These are phyloP conservation scores for Dalbergia cochinchinensis DNA, from an alignment of 306 rosid species.

Conservation along the genomic window DNA sequence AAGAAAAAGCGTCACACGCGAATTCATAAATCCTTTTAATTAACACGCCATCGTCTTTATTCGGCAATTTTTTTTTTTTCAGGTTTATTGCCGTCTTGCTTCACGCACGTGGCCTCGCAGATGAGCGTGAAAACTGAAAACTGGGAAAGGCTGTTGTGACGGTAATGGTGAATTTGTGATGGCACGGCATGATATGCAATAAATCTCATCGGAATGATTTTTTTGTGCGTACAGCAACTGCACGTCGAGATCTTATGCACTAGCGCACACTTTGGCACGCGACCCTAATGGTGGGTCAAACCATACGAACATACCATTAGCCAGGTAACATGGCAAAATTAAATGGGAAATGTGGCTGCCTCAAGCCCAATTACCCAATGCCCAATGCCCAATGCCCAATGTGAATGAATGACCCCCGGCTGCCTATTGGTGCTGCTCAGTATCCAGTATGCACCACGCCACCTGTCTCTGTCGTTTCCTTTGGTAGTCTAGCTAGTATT, in stretches of 20 bases:
- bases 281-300: neutral
- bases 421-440: too few relatives aligned
- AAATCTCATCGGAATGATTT: too few relatives aligned
- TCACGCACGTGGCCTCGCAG: neutral
- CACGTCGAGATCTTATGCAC: neutral
- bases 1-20: constrained; percentile 53
- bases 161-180: neutral
- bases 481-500: neutral
- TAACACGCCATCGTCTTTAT: constrained; percentile 13
- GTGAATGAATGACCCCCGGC: too few relatives aligned
- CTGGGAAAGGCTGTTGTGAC: neutral
- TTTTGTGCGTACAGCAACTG: too few relatives aligned
- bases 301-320: too few relatives aligned
- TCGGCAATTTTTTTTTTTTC: neutral
- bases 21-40: constrained; percentile 37
- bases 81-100: neutral
- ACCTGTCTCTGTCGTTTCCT: too few relatives aligned
- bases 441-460: too few relatives aligned
- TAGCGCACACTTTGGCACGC: neutral
- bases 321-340: too few relatives aligned
- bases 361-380: too few relatives aligned
- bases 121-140: constrained; percentile 41
- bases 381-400: too few relatives aligned
- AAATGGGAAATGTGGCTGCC: too few relatives aligned
- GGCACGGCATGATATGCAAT: too few relatives aligned